Evolutionary conservation across 1,284 basidiomycete species (phyloP), one percentile per base, ranked within the genome.

Genomic region (Sutorius eximius): DNA sequence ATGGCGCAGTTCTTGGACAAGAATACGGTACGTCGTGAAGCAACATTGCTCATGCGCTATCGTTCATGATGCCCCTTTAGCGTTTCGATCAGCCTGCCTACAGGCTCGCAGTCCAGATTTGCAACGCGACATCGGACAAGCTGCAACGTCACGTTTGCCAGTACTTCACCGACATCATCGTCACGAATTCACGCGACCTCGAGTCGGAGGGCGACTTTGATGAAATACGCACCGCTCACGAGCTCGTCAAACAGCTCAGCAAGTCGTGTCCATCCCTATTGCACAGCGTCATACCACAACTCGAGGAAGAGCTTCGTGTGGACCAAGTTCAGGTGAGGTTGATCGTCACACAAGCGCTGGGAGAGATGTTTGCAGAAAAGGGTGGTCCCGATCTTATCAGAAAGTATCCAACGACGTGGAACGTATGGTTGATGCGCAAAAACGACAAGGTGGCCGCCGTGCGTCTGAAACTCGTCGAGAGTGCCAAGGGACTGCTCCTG

Each of bases 101-200:
- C 70, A 82, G 87, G 33, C 80, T 99, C n/a, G 93, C 94, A 0
- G 87, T 92, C 4, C 85, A 90, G 62, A 87, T 99, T 34, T 96
- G 94, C 77, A 93, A 87, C 56, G 79, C 81, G 24, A 88, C 90
- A 0, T 81, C 89, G 5, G 91, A 95, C 70, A 91, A 91, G 66
- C 81, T 99, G 13, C 93, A 96, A 67, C 86, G 94, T 20, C 85
- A 95, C 56, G 87, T 98, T 45, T 92, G 87, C 58, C 88, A 92
- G 59, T 94, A 96, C 73, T 96, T 97, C 69, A 89, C 89, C 32
- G 94, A 95, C 64, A 85, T 91, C 58, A 89, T 97, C 59, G 80
- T 90, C 29, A 73, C 82, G 32, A 82, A 80, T 49, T 77, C 83
- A 67, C 71, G 72, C 45, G 61, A 76, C 38, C 83, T 85, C 46